Percentiles rank a stretch among this genome's conserved stretches.
phyloP scores from a whole-genome alignment of 768 basidiomycete genomes.

The Mycena amicta region DNA sequence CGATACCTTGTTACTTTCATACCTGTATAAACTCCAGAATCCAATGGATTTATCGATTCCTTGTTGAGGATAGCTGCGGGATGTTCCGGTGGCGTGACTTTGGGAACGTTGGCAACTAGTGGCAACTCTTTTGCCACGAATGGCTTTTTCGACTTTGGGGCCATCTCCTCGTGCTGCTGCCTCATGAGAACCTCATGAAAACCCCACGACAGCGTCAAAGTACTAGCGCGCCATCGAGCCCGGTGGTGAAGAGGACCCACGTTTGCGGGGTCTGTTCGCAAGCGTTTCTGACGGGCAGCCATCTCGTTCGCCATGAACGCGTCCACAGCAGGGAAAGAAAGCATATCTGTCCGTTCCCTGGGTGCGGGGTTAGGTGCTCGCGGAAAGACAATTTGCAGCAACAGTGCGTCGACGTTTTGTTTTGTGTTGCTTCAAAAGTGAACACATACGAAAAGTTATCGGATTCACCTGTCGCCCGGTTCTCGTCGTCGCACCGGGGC shows the following conservation, averaged over 20 bases:
- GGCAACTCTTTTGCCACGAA: not conserved
- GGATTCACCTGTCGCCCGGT: not conserved
- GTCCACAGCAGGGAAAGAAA: not conserved
- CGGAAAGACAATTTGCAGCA: not conserved
- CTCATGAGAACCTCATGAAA: not conserved
- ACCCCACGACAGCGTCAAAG: not conserved
- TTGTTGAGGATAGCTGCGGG: too few relatives aligned
- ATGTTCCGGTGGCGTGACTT: not conserved
- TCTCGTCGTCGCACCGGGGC: not conserved
- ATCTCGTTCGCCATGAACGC: not conserved
- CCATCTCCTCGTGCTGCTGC: slow-evolving; percentile 2
- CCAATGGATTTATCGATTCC: too few relatives aligned
- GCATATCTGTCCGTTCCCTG: not conserved
- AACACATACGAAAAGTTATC: not conserved
- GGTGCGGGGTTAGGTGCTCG: not conserved
- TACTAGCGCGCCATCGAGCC: not conserved
- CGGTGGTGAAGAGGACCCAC: not conserved
- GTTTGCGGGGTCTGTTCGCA: not conserved
- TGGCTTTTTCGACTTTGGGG: not conserved
- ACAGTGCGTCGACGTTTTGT: not conserved
- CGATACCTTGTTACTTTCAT: too few relatives aligned
- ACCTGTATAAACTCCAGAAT: too few relatives aligned
- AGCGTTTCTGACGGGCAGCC: not conserved
- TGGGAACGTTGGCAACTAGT: not conserved
- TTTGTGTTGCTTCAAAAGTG: not conserved